A percentile compares a stretch with the other conserved stretches of the same genome.
phyloP scores from a whole-genome alignment of 1,284 basidiomycete species.

The Hemileia vastatrix region DNA sequence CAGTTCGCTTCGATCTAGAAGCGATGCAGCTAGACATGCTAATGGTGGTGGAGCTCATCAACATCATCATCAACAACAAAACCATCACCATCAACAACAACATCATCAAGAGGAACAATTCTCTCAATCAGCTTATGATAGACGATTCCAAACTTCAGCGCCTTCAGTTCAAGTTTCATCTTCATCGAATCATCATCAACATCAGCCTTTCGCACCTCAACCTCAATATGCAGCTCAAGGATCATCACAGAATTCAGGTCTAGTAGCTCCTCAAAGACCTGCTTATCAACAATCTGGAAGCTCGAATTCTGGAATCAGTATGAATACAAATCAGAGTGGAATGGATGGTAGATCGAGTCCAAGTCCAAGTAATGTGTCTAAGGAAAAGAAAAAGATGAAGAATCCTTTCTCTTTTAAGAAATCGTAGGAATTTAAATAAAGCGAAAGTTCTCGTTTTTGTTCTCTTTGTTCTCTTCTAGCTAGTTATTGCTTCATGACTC shows the following conservation, averaged over 20 bases:
- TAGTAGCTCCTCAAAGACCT: slow-evolving; percentile 22
- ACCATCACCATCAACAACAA: slow-evolving; percentile 12
- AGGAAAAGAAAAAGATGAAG: too few relatives aligned
- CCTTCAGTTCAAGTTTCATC: neutral
- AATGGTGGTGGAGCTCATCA: slow-evolving; percentile 1
- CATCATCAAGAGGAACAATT: neutral
- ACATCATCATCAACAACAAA: too few relatives aligned
- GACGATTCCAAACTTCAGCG: slow-evolving; percentile 19
- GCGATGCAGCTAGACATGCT: neutral
- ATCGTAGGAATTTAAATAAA: too few relatives aligned
- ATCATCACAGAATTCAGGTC: slow-evolving; percentile 11
- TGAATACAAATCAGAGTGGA: too few relatives aligned
- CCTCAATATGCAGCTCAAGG: slow-evolving; percentile 9
- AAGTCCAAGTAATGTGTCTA: too few relatives aligned
- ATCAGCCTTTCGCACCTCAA: neutral
- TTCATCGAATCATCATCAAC: slow-evolving; percentile 14
- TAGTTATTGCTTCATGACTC: too few relatives aligned
- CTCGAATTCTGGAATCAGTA: too few relatives aligned
- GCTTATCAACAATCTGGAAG: too few relatives aligned
- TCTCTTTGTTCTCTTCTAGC: too few relatives aligned
- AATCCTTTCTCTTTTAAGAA: too few relatives aligned
- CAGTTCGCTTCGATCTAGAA: slow-evolving; percentile 26
- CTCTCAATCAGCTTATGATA: slow-evolving; percentile 1
- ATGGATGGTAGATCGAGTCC: too few relatives aligned
- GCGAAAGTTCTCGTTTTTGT: too few relatives aligned